Conservation (phyloP, 73 alveolate genomes). For the Blepharisma japonicum region DNA sequence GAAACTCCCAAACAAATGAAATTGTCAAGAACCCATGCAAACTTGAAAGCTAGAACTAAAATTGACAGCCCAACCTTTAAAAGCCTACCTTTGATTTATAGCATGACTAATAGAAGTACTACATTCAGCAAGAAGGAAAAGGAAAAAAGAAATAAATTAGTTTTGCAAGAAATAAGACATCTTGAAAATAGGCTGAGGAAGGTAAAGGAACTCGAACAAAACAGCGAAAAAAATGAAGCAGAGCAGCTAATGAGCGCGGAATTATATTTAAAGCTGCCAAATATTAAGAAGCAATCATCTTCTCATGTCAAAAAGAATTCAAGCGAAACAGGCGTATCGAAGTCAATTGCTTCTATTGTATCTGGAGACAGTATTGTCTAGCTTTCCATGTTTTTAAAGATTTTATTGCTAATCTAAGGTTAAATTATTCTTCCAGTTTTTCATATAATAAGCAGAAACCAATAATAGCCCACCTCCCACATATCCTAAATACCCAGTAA, state of each 20-base stretch:
- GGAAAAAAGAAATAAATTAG: too few relatives aligned
- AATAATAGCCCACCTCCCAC: background rate
- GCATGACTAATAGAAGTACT: too few relatives aligned
- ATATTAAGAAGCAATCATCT: background rate
- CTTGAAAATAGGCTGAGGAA: too few relatives aligned
- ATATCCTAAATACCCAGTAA: background rate
- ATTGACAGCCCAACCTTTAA: background rate
- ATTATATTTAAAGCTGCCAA: background rate
- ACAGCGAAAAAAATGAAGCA: background rate
- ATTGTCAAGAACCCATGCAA: background rate
- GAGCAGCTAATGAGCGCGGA: background rate
- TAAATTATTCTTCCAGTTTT: slow-evolving; percentile 3
- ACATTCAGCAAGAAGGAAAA: too few relatives aligned
- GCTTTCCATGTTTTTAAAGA: background rate
- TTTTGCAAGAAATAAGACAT: too few relatives aligned
- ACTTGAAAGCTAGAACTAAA: background rate
- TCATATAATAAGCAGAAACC: background rate
- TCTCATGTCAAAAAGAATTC: background rate
- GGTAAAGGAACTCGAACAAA: background rate
- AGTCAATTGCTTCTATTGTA: too few relatives aligned
- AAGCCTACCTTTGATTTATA: background rate
- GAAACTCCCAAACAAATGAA: background rate
- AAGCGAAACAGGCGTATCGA: background rate
- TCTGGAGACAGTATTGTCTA: too few relatives aligned
- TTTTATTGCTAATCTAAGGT: background rate